Evolutionary conservation across 768 basidiomycete species (phyloP), one percentile per base, ranked within the genome.

Genomic region (Megacollybia marginata): DNA sequence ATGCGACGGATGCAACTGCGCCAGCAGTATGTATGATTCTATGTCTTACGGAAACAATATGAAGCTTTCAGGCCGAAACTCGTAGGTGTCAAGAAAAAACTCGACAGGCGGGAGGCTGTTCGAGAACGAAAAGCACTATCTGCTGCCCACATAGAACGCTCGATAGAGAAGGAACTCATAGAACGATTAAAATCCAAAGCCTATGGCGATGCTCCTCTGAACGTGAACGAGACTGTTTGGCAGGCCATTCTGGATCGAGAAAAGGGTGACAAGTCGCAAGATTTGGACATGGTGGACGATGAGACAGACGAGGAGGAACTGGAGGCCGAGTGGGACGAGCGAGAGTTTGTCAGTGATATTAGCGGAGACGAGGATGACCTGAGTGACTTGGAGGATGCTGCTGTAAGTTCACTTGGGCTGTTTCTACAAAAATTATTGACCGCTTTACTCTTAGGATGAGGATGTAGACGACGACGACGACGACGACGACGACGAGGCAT

Each of bases 161-260:
- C 90, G 11, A 97, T 99, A 58, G 89, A 97, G 65, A 92, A 92
- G 62, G 96, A 99, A 62, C 82, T 98, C 20, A 82, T 99, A 44
- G 92, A 95, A 58, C 89, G 96, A 15, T 77, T 99, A 16, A 93
- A 94, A 71, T 86, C 86, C 48, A 96, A 96, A 66, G 94, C 95
- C 15, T 98, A 99, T 62, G 95, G 96, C 40, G 95, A 98, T 60
- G 88, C 89, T 33, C 96, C 96, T 11, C 78, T 99, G 42, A 98
- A 99, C 65, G 94, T 99, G 51, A 98, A 99, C 66, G 96, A 99
- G 69, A 83, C 74, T 38, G 93, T 98, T 9, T 98, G 96, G 96
- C 82, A 84, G 55, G 83, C 89, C 2, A 85, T 99, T 47, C 70
- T 98, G 38, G 91, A 96, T 60, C 75, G 82, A 44, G 92, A 96